phyloP scores from a whole-genome alignment of 108 stramenopile species.

The Thalassiosira profunda region DNA sequence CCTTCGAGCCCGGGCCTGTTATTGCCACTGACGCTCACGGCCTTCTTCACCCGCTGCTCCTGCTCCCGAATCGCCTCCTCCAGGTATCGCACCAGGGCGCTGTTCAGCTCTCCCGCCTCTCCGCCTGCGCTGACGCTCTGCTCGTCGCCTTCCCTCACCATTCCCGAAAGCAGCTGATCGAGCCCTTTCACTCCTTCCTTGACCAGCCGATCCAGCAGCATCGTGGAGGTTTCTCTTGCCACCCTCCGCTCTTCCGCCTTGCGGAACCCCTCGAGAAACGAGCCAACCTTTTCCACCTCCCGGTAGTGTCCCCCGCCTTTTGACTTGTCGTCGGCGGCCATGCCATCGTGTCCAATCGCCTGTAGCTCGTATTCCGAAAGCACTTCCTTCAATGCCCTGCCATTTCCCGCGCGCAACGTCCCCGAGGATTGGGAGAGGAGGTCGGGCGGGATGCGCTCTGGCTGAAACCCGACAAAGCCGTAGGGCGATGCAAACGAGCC shows the following conservation, averaged over 20 bases:
- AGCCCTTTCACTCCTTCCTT: conserved; percentile 80
- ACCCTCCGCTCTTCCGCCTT: conserved; percentile 79
- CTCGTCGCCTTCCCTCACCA: conserved; percentile 62
- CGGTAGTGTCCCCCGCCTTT: conserved; percentile 89
- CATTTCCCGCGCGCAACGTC: conserved; percentile 63
- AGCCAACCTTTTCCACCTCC: conserved; percentile 78
- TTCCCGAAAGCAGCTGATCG: conserved; percentile 75
- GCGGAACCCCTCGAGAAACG: conserved; percentile 85
- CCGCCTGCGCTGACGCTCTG: conserved; percentile 13
- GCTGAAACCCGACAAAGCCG: conserved; percentile 83
- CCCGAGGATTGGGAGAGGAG: conserved; percentile 58
- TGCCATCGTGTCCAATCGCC: conserved; percentile 88
- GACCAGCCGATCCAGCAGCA: conserved; percentile 79
- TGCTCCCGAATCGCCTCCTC: conserved; percentile 86
- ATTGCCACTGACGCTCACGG: conserved; percentile 3
- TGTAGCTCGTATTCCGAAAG: conserved; percentile 78
- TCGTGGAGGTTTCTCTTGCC: conserved; percentile 76
- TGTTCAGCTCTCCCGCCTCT: conserved; percentile 83
- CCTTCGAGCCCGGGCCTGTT: neutral
- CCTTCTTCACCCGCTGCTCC: conserved; percentile 70
- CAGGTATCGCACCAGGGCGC: conserved; percentile 78
- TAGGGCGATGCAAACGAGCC: conserved; percentile 50
- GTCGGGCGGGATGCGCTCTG: conserved; percentile 66
- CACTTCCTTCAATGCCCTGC: conserved; percentile 70
- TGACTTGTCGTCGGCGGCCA: conserved; percentile 68